Percentiles rank a stretch among this genome's conserved stretches.
Conservation (phyloP, 257 asterid species). For the Solanum paucissectum region DNA sequence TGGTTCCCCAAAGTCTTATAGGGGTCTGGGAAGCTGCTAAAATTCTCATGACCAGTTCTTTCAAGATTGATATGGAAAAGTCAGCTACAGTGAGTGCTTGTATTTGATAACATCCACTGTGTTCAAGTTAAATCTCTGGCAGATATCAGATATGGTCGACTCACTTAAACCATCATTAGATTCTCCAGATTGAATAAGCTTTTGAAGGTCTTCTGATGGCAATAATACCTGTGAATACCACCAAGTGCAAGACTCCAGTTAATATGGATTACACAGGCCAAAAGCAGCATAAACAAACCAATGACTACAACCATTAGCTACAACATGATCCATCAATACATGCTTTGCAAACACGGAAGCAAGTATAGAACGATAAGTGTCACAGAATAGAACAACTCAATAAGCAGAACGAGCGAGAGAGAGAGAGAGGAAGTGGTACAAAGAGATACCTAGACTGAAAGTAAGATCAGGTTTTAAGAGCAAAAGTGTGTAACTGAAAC, state of each 20-base stretch:
- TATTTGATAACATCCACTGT: constrained; percentile 49
- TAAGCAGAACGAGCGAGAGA: neutral
- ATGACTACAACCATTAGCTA: neutral
- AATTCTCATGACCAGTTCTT: neutral
- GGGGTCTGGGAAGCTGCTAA: neutral
- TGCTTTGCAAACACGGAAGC: neutral
- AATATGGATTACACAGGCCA: neutral
- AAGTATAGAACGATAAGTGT: neutral
- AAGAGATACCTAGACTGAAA: neutral
- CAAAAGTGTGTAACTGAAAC: neutral
- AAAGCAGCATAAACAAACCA: neutral
- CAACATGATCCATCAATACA: neutral
- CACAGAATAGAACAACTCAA: neutral
- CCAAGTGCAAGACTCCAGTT: neutral
- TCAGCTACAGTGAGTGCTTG: constrained; percentile 31
- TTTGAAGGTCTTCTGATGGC: constrained; percentile 64
- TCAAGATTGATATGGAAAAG: neutral
- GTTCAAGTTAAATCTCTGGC: constrained; percentile 51
- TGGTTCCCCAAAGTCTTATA: neutral
- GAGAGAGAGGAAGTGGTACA: neutral
- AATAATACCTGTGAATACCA: constrained; percentile 31
- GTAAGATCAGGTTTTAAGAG: neutral
- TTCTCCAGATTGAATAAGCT: constrained; percentile 30
- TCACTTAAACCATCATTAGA: constrained; percentile 34
- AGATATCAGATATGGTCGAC: constrained; percentile 39